These are phyloP conservation scores for Boletus fagicola DNA, from an alignment of 768 basidiomycete species.

Conservation along the genomic window DNA sequence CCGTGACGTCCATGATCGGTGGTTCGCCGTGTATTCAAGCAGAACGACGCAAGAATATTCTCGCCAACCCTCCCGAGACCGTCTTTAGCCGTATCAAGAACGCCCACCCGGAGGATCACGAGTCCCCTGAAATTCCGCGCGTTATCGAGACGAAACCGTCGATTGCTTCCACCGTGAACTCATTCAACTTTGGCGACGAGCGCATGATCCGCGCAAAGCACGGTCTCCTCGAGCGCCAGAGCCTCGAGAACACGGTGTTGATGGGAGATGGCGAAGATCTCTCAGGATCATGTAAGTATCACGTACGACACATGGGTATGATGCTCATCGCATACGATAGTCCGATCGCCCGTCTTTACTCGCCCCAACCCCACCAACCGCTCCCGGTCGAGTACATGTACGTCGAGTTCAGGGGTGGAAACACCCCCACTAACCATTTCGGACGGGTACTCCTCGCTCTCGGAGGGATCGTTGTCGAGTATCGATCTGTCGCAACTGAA, in stretches of 20 bases:
- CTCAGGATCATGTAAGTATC: constrained; percentile 46
- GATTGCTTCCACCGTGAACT: constrained; percentile 57
- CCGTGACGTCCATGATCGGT: constrained; percentile 64
- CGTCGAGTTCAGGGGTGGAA: constrained; percentile 62
- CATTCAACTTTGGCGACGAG: constrained; percentile 63
- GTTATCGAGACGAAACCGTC: constrained; percentile 59
- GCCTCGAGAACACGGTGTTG: constrained; percentile 63
- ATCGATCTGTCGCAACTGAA: constrained; percentile 68
- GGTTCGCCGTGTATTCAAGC: constrained; percentile 66
- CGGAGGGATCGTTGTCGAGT: constrained; percentile 74
- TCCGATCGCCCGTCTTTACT: constrained; percentile 57
- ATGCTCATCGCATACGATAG: constrained; percentile 27
- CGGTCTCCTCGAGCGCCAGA: constrained; percentile 63
- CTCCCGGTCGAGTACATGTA: constrained; percentile 70
- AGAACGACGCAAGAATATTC: constrained; percentile 58
- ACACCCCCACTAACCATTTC: constrained; percentile 71
- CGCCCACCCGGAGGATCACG: constrained; percentile 1
- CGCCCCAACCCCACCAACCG: constrained; percentile 50
- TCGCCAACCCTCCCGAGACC: constrained; percentile 24
- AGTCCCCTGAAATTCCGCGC: constrained; percentile 44
- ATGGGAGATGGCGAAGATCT: constrained; percentile 65
- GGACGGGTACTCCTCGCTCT: constrained; percentile 62
- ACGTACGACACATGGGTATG: background rate
- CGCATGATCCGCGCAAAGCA: constrained; percentile 64
- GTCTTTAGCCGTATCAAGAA: constrained; percentile 40